Conservation (phyloP, 169 alveolate genomes). For the Cyclospora cayetanensis region DNA sequence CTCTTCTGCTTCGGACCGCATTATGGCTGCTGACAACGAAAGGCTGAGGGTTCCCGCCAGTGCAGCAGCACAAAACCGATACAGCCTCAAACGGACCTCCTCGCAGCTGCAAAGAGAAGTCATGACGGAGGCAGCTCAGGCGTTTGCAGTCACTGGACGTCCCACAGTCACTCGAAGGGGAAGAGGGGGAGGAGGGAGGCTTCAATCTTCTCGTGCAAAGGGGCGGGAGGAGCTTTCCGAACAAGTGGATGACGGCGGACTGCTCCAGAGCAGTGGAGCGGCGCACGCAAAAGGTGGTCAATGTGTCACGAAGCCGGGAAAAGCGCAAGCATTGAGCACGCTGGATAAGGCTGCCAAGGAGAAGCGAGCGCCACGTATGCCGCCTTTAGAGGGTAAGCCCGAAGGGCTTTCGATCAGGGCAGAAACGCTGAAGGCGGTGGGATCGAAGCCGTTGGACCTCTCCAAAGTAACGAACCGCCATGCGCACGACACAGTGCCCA, state of each 20-base stretch:
- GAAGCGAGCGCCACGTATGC: not conserved
- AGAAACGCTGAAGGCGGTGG: not conserved
- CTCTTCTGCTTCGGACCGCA: not conserved
- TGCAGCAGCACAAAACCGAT: not conserved
- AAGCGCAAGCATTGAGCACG: not conserved
- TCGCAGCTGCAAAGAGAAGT: not conserved
- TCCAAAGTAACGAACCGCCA: slow-evolving; percentile 38
- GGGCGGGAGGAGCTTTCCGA: not conserved
- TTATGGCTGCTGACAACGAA: not conserved
- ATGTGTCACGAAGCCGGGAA: not conserved
- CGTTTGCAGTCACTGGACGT: not conserved
- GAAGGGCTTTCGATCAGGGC: not conserved
- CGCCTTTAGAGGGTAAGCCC: not conserved
- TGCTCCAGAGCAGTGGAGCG: not conserved
- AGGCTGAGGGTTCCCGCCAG: not conserved
- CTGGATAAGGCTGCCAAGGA: not conserved
- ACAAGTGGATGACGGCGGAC: not conserved
- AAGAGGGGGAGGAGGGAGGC: not conserved
- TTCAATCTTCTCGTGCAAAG: not conserved
- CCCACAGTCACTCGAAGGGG: not conserved
- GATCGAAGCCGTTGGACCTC: slow-evolving; percentile 8
- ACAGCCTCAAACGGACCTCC: not conserved
- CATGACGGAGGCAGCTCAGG: not conserved
- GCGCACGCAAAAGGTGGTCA: not conserved
- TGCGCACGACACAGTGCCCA: slow-evolving; percentile 30